These are phyloP conservation scores for Babesia ovata DNA, from an alignment of 169 alveolate species.

Conservation along the genomic window DNA sequence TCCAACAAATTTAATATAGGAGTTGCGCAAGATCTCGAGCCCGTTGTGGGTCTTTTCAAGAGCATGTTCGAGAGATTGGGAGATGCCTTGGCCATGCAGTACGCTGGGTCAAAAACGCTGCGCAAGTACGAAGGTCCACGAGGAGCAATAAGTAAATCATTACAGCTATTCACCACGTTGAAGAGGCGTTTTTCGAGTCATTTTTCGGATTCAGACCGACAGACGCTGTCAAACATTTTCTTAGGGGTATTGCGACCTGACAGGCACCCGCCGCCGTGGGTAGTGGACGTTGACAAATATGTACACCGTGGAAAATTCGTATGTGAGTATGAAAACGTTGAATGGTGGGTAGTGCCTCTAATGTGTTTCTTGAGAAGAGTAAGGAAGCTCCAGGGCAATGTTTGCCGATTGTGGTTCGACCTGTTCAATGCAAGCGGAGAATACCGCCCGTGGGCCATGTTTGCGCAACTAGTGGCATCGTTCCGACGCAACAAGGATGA, in stretches of 20 bases:
- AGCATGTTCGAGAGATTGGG: conserved; percentile 72
- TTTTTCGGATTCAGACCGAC: conserved; percentile 76
- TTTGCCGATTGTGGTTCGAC: conserved; percentile 27
- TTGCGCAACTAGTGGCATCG: conserved; percentile 10
- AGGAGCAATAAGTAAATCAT: conserved; percentile 62
- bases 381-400: conserved; percentile 2
- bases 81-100: conserved; percentile 76
- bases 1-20: not conserved
- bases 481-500: not conserved
- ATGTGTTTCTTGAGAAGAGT: conserved; percentile 22
- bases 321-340: conserved; percentile 35
- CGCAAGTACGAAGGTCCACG: conserved; percentile 72
- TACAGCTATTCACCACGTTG: conserved; percentile 72
- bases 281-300: conserved; percentile 37
- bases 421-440: conserved; percentile 41
- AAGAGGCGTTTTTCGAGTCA: conserved; percentile 71
- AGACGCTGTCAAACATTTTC: conserved; percentile 65
- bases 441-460: conserved; percentile 28
- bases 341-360: conserved; percentile 50
- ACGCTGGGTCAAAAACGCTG: conserved; percentile 80
- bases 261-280: conserved; percentile 37
- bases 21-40: conserved; percentile 10
- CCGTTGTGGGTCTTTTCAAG: conserved; percentile 48
- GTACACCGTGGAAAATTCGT: conserved; percentile 26
- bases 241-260: conserved; percentile 61